Conservation (phyloP, 768 basidiomycete genomes). For the Tremella fuciformis region DNA sequence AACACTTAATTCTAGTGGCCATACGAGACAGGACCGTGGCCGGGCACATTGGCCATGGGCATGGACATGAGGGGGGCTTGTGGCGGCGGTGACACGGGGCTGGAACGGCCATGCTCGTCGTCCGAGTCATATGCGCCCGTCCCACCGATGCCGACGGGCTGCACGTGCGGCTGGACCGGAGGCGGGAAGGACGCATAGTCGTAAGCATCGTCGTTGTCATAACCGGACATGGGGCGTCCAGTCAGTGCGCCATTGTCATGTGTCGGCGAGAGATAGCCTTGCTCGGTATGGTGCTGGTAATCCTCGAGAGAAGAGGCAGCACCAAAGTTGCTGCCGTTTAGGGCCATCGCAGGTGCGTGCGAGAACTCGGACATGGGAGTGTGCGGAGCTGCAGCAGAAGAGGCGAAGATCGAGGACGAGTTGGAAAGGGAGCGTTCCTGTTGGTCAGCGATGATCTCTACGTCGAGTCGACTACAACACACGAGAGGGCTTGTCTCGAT, state of each 20-base stretch:
- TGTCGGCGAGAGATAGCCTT: constrained; percentile 11
- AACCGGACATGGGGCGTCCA: neutral
- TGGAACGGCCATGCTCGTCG: constrained; percentile 4
- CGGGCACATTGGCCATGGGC: constrained; percentile 3
- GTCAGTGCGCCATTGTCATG: too few relatives aligned
- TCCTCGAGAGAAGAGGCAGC: constrained; percentile 37
- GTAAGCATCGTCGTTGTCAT: constrained; percentile 12
- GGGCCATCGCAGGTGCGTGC: constrained; percentile 32
- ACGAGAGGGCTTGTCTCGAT: constrained; percentile 49
- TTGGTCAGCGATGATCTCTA: neutral
- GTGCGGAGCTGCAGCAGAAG: constrained; percentile 9
- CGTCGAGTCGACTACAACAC: constrained; percentile 10
- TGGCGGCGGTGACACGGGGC: neutral
- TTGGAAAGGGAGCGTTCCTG: constrained; percentile 40
- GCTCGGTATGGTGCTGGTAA: constrained; percentile 18
- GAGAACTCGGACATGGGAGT: neutral
- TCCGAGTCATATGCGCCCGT: constrained; percentile 20
- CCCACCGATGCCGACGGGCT: neutral
- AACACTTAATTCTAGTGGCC: neutral
- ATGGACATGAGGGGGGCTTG: neutral
- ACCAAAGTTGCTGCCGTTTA: constrained; percentile 42
- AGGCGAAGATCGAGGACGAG: constrained; percentile 37
- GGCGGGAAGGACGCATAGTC: constrained; percentile 39
- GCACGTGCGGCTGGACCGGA: constrained; percentile 17
- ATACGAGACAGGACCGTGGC: constrained; percentile 3